Evolutionary conservation across 257 asterid species (phyloP), one percentile per base, ranked within the genome.

Genomic region (Gentiana straminea): DNA sequence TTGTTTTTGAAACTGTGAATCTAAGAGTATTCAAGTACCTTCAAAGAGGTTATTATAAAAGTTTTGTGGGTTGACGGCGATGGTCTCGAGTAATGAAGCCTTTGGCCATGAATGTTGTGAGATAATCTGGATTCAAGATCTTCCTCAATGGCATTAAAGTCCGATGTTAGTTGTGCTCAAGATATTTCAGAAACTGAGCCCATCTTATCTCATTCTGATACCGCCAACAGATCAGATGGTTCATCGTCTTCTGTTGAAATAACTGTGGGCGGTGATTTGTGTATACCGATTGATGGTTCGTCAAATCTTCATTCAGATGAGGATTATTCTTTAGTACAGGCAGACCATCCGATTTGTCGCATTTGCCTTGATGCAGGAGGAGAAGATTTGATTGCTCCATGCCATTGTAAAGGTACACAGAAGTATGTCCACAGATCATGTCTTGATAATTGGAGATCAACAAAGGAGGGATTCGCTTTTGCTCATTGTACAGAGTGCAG

Each of bases 391-490:
- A 88, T 92, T 81, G 97, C 98, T 55, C 98, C 98, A 35, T 92
- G 98, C 73, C 90, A 84, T 65, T 92, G 98, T 73, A 92, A 83
- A 75, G 98, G 98, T 66, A 92, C 98, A 65, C 98, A 92, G 70
- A 92, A 92, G 79, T 85, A 73, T 65, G 98, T 92, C 70, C 98
- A 92, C 75, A 77, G 97, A 70, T 88, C 94, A 62, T 92, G 98
- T 71, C 97, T 92, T 59, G 98, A 92, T 77, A 83, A 88, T 74
- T 92, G 98, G 98, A 85, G 98, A 79, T 88, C 98, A 39, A 83
- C 98, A 53, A 92, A 92, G 24, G 98, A 92, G 78, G 98, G 98
- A 58, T 92, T 92, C 80, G 98, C 98, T 74, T 92, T 92, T 81
- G 86, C 98, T 68, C 95, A 92, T 71, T 92, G 98, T 74, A 88